Conservation (phyloP, 345 rosid species). For the Corymbia maculata region DNA sequence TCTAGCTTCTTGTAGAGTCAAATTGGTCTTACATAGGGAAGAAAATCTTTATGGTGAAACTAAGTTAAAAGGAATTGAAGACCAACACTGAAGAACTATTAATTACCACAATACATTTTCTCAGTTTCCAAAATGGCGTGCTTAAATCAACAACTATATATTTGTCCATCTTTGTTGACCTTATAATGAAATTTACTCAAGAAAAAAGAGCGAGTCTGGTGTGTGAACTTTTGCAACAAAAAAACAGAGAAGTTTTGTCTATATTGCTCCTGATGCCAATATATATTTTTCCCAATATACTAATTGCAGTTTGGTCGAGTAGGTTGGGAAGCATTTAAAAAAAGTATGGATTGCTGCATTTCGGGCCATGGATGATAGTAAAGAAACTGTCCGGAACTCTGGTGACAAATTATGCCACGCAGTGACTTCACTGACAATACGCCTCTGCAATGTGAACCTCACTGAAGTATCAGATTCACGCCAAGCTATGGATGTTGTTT, state of each 20-base stretch:
- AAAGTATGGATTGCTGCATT: conserved; percentile 72
- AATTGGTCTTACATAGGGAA: not conserved
- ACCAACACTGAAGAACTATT: not conserved
- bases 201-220: not conserved
- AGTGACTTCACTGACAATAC: conserved; percentile 69
- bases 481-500: conserved; percentile 68
- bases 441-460: conserved; percentile 84
- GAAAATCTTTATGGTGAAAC: not conserved
- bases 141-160: not conserved
- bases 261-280: not conserved
- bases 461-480: conserved; percentile 70
- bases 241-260: not conserved
- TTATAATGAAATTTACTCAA: not conserved
- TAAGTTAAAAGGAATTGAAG: not conserved
- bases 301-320: conserved; percentile 4
- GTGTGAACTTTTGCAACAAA: not conserved
- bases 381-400: conserved; percentile 95
- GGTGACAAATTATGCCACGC: conserved; percentile 83
- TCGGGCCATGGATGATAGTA: conserved; percentile 99
- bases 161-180: not conserved
- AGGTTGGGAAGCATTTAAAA: conserved; percentile 79
- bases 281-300: not conserved
- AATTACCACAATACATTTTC: not conserved
- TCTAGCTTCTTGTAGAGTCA: not conserved
- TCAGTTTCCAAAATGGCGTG: not conserved